Percentiles rank a stretch among this genome's conserved stretches.
These are phyloP conservation scores for Salinomyces thailandicus DNA, from an alignment of 2,329 filamentous ascomycete species.

Conservation along the genomic window DNA sequence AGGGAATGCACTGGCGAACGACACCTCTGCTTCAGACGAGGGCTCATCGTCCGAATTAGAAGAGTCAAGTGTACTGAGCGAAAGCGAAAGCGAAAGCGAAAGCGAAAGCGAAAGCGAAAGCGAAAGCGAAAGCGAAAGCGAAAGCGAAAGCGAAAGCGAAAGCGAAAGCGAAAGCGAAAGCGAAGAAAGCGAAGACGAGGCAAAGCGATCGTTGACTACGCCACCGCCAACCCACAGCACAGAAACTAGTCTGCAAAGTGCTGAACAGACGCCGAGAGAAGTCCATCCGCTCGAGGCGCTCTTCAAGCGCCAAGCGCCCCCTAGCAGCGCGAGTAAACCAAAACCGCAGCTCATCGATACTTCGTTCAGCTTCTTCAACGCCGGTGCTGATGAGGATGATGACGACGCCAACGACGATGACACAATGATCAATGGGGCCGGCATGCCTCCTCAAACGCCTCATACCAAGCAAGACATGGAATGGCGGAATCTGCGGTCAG, in stretches of 20 bases:
- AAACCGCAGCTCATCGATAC: constrained; percentile 37
- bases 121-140: not conserved
- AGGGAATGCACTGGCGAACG: not conserved
- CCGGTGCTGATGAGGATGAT: constrained; percentile 31
- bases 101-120: not conserved
- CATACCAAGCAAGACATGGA: constrained; percentile 72
- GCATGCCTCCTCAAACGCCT: constrained; percentile 59
- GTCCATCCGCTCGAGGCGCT: constrained; percentile 85
- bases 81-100: not conserved
- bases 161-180: not conserved
- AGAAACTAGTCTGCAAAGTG: not conserved
- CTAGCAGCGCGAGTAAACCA: constrained; percentile 27
- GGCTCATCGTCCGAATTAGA: not conserved
- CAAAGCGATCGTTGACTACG: not conserved
- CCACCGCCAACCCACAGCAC: not conserved
- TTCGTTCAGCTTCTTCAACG: constrained; percentile 69
- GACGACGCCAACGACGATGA: constrained; percentile 28
- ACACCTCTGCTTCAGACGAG: not conserved
- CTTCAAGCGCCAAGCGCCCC: constrained; percentile 61
- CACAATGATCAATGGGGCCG: constrained; percentile 6
- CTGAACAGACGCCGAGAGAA: constrained; percentile 16
- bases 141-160: not conserved
- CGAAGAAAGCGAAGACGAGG: not conserved
- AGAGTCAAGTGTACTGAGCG: not conserved
- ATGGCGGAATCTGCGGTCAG: constrained; percentile 65